Percentiles rank a stretch among this genome's conserved stretches.
Evolutionary conservation across 805 yeast genomes (phyloP).

Genomic region (Metschnikowia sp.): DNA sequence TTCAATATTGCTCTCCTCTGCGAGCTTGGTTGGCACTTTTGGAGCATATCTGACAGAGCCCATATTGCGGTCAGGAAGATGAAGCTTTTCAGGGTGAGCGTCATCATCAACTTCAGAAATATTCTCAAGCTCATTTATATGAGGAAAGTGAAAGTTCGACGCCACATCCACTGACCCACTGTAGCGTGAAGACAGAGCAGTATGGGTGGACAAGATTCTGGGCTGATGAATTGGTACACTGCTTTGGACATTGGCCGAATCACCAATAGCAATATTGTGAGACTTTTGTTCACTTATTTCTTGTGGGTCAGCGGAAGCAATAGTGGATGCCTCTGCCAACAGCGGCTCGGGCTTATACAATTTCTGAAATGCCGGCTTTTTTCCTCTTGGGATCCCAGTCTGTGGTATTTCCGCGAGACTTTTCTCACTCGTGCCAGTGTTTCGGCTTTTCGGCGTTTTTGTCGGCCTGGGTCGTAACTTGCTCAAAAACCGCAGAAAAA

Average conservation of each 20-base stretch:
- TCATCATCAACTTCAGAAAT: constrained; percentile 1
- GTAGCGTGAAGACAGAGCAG: constrained; percentile 11
- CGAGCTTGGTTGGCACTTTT: background rate
- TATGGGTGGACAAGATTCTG: constrained; percentile 1
- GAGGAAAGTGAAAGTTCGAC: constrained; percentile 13
- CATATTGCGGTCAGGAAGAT: background rate
- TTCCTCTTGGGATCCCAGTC: constrained; percentile 25
- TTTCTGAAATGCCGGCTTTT: constrained; percentile 19
- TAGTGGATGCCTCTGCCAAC: constrained; percentile 13
- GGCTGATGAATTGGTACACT: background rate
- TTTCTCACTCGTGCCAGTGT: background rate
- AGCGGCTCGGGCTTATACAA: constrained; percentile 26
- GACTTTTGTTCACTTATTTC: background rate
- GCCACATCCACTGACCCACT: constrained; percentile 10
- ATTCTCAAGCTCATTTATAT: background rate
- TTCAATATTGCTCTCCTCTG: no score
- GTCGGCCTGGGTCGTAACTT: background rate
- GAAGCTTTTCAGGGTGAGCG: no score
- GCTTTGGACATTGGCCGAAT: background rate
- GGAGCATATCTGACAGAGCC: constrained; percentile 6
- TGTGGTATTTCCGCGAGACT: constrained; percentile 13
- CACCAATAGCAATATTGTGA: background rate
- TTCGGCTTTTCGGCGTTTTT: background rate
- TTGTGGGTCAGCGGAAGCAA: constrained; percentile 2
- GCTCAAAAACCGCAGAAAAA: background rate